Percentiles rank a stretch among this genome's conserved stretches.
These are phyloP conservation scores for Penicillium sp. DNA, from an alignment of 2,329 filamentous ascomycete species.

Conservation along the genomic window DNA sequence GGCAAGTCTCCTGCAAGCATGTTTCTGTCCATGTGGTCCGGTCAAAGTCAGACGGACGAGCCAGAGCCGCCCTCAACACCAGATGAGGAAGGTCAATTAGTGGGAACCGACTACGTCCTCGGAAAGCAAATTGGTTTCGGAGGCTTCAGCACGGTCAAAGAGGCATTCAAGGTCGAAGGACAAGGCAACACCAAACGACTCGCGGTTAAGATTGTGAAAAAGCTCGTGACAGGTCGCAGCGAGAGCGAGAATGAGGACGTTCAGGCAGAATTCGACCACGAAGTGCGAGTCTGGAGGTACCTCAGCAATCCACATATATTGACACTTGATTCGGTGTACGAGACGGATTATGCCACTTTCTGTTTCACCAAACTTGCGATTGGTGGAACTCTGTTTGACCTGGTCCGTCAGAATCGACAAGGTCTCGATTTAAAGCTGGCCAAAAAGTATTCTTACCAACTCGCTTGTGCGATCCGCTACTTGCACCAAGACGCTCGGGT, in stretches of 20 bases:
- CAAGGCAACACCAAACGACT: conserved; percentile 52
- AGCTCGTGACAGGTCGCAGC: conserved; percentile 55
- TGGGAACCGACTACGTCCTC: conserved; percentile 67
- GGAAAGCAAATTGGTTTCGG: conserved; percentile 66
- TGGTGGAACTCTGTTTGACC: conserved; percentile 65
- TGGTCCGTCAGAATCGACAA: conserved; percentile 57
- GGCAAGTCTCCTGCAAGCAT: conserved; percentile 61
- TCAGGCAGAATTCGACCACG: conserved; percentile 68
- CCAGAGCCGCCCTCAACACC: conserved; percentile 51
- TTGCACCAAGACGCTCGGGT: conserved; percentile 67
- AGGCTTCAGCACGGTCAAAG: conserved; percentile 67
- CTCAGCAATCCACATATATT: conserved; percentile 64
- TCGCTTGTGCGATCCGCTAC: conserved; percentile 65
- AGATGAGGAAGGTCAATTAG: conserved; percentile 68
- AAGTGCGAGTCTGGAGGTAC: conserved; percentile 68
- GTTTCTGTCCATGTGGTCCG: conserved; percentile 58
- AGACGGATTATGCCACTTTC: conserved; percentile 68
- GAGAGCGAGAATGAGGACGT: conserved; percentile 65
- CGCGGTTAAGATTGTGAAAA: conserved; percentile 69
- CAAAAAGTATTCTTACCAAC: conserved; percentile 62
- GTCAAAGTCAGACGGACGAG: conserved; percentile 30
- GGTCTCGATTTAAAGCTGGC: conserved; percentile 56
- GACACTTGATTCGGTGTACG: conserved; percentile 63
- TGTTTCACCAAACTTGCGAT: conserved; percentile 66
- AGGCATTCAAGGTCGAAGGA: conserved; percentile 64